phyloP scores from a whole-genome alignment of 116 monocot species.

The Posidonia oceanica region DNA sequence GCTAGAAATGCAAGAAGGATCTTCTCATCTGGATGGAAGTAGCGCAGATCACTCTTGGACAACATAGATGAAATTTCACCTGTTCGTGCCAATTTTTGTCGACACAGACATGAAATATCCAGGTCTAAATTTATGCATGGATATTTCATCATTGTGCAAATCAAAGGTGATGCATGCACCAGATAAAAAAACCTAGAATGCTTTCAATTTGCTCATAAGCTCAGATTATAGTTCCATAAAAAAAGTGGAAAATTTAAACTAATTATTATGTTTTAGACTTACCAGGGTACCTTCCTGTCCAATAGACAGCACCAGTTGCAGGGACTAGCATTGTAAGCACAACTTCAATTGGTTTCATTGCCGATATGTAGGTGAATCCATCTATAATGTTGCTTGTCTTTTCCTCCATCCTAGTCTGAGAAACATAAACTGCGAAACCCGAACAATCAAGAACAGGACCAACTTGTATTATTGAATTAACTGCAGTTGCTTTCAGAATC shows the following conservation, averaged over 20 bases:
- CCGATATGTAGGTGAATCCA: slow-evolving; percentile 55
- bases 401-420: slow-evolving; percentile 44
- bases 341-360: slow-evolving; percentile 34
- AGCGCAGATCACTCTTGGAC: slow-evolving; percentile 39
- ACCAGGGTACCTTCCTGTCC: slow-evolving; percentile 50
- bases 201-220: not conserved
- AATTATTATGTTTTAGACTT: slow-evolving; percentile 2
- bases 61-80: slow-evolving; percentile 51
- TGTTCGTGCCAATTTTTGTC: slow-evolving; percentile 1
- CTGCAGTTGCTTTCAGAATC: slow-evolving; percentile 43
- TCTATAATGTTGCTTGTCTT: slow-evolving; percentile 35
- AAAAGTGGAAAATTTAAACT: not conserved
- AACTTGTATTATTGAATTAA: slow-evolving; percentile 50
- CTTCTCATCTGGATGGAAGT: slow-evolving; percentile 56
- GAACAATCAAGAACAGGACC: slow-evolving; percentile 70
- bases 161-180: not conserved
- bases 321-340: slow-evolving; percentile 53
- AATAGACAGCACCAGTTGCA: slow-evolving; percentile 76
- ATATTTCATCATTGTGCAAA: not conserved
- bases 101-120: not conserved
- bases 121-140: not conserved
- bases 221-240: not conserved
- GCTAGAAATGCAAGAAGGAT: slow-evolving; percentile 57
- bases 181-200: no score
- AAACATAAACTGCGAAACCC: slow-evolving; percentile 57